A percentile compares a stretch with the other conserved stretches of the same genome.
Evolutionary conservation across 371 early-diverging fungal genomes (phyloP).

Genomic region (Mortierella sp.): DNA sequence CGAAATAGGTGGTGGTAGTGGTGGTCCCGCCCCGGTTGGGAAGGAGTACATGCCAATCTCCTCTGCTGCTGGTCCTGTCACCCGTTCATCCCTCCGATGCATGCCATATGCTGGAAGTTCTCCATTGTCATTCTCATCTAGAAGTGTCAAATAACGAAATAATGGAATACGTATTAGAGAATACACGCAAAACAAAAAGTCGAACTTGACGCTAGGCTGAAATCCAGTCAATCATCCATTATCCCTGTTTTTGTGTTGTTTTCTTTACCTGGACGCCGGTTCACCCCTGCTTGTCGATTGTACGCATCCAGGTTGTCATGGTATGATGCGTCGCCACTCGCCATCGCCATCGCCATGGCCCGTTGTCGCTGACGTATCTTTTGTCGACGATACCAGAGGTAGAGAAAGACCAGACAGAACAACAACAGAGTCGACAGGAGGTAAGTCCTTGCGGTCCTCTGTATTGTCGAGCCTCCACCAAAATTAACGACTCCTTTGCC

Average conservation of each 20-base stretch:
- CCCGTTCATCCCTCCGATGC: constrained; percentile 40
- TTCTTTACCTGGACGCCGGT: constrained; percentile 44
- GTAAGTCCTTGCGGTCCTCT: constrained; percentile 18
- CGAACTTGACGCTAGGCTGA: no score
- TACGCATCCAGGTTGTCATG: constrained; percentile 2
- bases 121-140: constrained; percentile 36
- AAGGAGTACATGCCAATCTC: constrained; percentile 51
- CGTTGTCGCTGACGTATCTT: constrained; percentile 8
- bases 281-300: constrained; percentile 25
- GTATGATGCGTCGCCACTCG: not conserved
- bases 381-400: constrained; percentile 36
- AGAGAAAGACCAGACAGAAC: constrained; percentile 13
- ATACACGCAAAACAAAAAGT: no score
- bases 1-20: not conserved
- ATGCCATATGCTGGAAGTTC: constrained; percentile 44
- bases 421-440: constrained; percentile 21
- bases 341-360: constrained; percentile 2
- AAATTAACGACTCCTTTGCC: constrained; percentile 1
- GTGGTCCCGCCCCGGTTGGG: constrained; percentile 11
- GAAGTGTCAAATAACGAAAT: not conserved
- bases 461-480: not conserved
- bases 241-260: not conserved
- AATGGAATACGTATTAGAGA: not conserved
- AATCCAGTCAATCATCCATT: no score
- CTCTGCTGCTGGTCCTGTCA: constrained; percentile 38